phyloP scores from a whole-genome alignment of 2,329 filamentous ascomycete species.

The Colletotrichum zoysiae region DNA sequence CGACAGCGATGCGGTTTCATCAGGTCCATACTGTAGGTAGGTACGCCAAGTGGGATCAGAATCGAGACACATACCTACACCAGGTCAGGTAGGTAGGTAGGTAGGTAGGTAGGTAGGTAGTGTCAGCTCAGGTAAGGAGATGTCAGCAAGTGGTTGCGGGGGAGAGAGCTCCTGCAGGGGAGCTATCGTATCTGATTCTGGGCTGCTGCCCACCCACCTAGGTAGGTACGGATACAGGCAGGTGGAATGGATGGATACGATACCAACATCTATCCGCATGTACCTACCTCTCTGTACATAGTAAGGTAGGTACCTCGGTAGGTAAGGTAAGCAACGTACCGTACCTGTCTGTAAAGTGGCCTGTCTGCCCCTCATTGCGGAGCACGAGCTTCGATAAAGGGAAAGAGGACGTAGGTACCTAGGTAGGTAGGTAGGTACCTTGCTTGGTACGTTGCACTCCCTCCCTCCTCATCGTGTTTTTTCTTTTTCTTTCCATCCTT shows the following conservation, averaged over 20 bases:
- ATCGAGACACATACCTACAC: not conserved
- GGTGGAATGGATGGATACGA: not conserved
- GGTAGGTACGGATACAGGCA: no score
- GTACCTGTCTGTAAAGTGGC: no score
- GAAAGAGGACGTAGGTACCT: not conserved
- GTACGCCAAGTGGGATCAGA: slow-evolving; percentile 3
- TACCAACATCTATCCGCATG: not conserved
- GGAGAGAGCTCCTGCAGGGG: not conserved
- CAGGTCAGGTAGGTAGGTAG: not conserved
- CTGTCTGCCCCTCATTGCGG: not conserved
- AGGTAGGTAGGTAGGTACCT: no score
- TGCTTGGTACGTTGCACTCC: no score
- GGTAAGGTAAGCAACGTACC: no score
- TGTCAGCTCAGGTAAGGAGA: slow-evolving; percentile 19
- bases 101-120: not conserved
- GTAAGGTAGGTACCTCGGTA: not conserved
- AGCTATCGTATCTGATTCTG: slow-evolving; percentile 1
- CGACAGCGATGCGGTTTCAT: slow-evolving; percentile 26
- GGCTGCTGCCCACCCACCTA: no score
- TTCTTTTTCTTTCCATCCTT: not conserved
- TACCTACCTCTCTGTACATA: not conserved
- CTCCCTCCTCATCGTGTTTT: not conserved
- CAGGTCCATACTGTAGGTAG: not conserved
- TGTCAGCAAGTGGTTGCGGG: slow-evolving; percentile 1
- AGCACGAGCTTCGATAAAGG: slow-evolving; percentile 2